Evolutionary conservation across 2,329 filamentous ascomycete species (phyloP).

Genomic region (Dactylellina drechsleri): DNA sequence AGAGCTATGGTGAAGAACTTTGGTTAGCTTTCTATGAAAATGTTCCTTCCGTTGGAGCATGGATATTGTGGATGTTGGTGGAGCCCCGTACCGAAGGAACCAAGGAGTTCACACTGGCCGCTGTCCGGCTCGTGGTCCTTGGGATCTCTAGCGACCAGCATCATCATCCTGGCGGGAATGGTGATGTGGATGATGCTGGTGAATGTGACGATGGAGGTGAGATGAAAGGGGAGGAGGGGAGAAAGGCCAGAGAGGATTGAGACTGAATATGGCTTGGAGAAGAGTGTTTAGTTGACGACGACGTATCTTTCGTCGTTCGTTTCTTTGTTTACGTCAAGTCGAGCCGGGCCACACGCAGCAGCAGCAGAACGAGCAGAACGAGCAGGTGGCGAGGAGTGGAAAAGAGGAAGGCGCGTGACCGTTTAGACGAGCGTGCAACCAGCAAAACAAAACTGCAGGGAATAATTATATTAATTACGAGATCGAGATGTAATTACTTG

Average conservation of each 20-base stretch:
- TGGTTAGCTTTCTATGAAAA: not conserved
- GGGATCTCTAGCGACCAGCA: constrained; percentile 37
- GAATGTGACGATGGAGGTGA: not conserved
- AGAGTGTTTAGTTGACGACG: constrained; percentile 3
- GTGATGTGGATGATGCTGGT: constrained; percentile 7
- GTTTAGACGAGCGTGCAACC: no score
- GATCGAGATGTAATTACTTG: no score
- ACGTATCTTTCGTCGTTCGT: no score
- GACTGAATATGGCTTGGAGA: constrained; percentile 8
- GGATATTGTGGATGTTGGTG: not conserved
- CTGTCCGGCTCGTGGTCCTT: constrained; percentile 62
- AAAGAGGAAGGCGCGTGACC: not conserved
- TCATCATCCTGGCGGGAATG: constrained; percentile 7
- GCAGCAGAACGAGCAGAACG: not conserved
- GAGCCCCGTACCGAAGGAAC: constrained; percentile 73
- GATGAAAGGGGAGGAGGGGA: constrained; percentile 8
- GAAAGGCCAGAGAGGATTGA: not conserved
- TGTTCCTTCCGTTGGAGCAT: not conserved
- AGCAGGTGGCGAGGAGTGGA: not conserved
- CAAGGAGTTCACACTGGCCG: constrained; percentile 86
- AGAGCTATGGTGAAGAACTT: constrained; percentile 65
- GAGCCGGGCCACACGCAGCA: no score
- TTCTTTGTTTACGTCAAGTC: no score
- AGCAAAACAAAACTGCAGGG: no score
- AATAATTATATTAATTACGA: no score